Conservation (phyloP, 768 basidiomycete species). For the Termitomyces sp. region DNA sequence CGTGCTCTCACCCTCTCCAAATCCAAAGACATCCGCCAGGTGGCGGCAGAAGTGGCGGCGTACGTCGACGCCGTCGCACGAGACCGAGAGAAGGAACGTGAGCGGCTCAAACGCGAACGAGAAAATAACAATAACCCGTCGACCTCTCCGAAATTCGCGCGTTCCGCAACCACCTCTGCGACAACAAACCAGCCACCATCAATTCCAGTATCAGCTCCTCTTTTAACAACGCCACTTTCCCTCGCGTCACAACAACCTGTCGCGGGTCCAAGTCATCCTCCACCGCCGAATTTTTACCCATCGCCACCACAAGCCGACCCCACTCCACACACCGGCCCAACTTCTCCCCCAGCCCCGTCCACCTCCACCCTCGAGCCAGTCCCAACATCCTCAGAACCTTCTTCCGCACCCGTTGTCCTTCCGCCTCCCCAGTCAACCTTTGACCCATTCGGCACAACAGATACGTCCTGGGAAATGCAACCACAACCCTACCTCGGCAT, state of each 20-base stretch:
- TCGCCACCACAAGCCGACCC: constrained; percentile 52
- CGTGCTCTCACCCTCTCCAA: constrained; percentile 48
- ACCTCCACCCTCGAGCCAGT: background rate
- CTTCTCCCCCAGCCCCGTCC: constrained; percentile 18
- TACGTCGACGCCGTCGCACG: constrained; percentile 74
- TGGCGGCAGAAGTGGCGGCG: constrained; percentile 55
- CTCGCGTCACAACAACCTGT: constrained; percentile 6
- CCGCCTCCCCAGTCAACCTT: constrained; percentile 11
- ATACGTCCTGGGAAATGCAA: constrained; percentile 28
- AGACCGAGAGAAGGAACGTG: constrained; percentile 75
- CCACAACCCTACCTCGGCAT: constrained; percentile 9
- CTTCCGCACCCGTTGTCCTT: constrained; percentile 10
- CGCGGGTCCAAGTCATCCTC: constrained; percentile 3
- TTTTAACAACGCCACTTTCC: constrained; percentile 6
- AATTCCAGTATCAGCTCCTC: constrained; percentile 5
- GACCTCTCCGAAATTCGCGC: constrained; percentile 23
- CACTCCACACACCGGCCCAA: constrained; percentile 15
- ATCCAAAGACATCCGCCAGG: constrained; percentile 40
- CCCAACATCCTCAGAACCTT: constrained; percentile 4
- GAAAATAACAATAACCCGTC: constrained; percentile 24
- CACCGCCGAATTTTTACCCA: constrained; percentile 47
- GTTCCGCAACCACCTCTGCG: constrained; percentile 5
- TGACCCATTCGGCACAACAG: constrained; percentile 5
- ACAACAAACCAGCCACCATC: constrained; percentile 21
- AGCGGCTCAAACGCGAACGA: constrained; percentile 62